phyloP scores from a whole-genome alignment of 192 early-diverging fungal genomes.

The Piromyces sp. region DNA sequence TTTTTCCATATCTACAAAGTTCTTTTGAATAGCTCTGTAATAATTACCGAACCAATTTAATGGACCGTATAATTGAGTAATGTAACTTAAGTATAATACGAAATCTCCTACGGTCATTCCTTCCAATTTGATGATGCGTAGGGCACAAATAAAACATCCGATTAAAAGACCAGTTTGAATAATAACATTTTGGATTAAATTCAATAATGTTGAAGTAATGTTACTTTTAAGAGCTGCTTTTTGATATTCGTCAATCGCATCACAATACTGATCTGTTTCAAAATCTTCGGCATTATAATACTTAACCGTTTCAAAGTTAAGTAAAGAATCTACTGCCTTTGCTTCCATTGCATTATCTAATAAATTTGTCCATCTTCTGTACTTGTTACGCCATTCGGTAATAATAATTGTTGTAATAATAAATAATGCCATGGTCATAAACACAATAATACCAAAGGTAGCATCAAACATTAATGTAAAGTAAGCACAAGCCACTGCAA shows the following conservation, averaged over 20 bases:
- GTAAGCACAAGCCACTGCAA: constrained; percentile 52
- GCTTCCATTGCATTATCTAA: constrained; percentile 72
- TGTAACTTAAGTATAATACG: constrained; percentile 70
- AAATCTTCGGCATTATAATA: constrained; percentile 83
- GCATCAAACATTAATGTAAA: constrained; percentile 37
- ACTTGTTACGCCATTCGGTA: constrained; percentile 73
- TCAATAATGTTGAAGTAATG: constrained; percentile 60
- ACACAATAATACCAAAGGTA: constrained; percentile 64
- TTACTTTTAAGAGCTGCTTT: constrained; percentile 66
- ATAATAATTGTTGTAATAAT: constrained; percentile 63
- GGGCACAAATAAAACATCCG: constrained; percentile 69
- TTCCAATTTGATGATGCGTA: constrained; percentile 50
- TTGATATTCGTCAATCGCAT: constrained; percentile 63
- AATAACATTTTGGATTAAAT: constrained; percentile 69
- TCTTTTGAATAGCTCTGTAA: constrained; percentile 85
- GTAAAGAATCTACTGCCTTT: constrained; percentile 72
- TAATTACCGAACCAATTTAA: constrained; percentile 79
- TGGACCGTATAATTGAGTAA: constrained; percentile 79
- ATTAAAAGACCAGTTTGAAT: constrained; percentile 68
- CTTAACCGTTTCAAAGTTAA: constrained; percentile 99
- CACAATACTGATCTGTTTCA: constrained; percentile 61
- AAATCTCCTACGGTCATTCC: constrained; percentile 63
- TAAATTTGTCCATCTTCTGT: constrained; percentile 63
- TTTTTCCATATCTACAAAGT: constrained; percentile 92
- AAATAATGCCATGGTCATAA: constrained; percentile 75